Evolutionary conservation across 2,329 filamentous ascomycete species (phyloP), one percentile per base, ranked within the genome.

Genomic region (Ascochyta viciae-villosae): DNA sequence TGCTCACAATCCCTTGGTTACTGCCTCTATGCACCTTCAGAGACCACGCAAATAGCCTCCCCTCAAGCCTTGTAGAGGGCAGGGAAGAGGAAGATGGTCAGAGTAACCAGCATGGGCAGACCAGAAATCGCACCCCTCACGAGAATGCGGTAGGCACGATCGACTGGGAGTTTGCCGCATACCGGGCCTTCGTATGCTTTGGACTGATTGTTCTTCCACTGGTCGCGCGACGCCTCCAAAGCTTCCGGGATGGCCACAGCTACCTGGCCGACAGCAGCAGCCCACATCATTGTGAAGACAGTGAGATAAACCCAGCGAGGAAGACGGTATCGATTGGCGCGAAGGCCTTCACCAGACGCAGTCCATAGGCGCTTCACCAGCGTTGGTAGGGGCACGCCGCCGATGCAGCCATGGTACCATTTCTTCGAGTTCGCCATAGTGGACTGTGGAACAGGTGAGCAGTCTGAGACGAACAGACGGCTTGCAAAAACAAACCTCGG

Each of bases 81-180:
- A 2, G 53, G 53, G 43, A 56, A 56, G 42, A 56, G 50, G 47
- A 56, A 56, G 38, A 56, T 56, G 47, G 53, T 51, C 42, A 51
- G n/a, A 2, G 47, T 47, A 12, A 51, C 42, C 42, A 56, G 22
- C 12, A 56, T 19, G 2, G 53, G 47, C 15, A 51, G 26, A 26
- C 47, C 45, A 15, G 10, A 33, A 26, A 44, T 12, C 1, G 45
- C n/a, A 13, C 23, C 9, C 48, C 53, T 56, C 9, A 15, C 37
- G 42, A 51, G 19, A 22, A 56, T 39, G 19, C 53, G 42, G 26
- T 47, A 56, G 38, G 50, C 50, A 4, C 47, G 53, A 34, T 7
- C 38, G 5, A 2, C 16, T n/a, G 23, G 16, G 12, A 43, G 26
- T 5, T 44, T 16, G n/a, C 48, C 47, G 44, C 53, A 56, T n/a